These are phyloP conservation scores for Suillus hirtellus DNA, from an alignment of 768 basidiomycete species.

Conservation along the genomic window DNA sequence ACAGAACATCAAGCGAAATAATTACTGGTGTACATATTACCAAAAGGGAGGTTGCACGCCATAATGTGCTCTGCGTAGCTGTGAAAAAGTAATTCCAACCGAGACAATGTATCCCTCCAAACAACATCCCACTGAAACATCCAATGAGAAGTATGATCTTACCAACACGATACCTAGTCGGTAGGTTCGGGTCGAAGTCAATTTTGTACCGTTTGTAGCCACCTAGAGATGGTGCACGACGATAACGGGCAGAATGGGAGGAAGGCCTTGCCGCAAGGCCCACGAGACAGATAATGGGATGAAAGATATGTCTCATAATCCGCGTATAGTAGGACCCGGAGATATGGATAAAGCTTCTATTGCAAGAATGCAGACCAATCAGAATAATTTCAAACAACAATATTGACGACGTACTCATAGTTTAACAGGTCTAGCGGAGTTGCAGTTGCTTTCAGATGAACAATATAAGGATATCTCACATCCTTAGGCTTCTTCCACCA, in stretches of 20 bases:
- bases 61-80: constrained; percentile 18
- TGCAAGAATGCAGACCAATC: neutral
- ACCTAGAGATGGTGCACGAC: constrained; percentile 3
- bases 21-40: constrained; percentile 4
- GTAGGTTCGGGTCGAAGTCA: too few relatives aligned
- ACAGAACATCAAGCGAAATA: neutral
- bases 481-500: constrained; percentile 40
- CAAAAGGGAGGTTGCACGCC: constrained; percentile 20
- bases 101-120: constrained; percentile 30
- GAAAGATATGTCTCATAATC: rapidly evolving
- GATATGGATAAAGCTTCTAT: too few relatives aligned
- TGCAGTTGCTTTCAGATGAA: neutral
- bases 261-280: neutral
- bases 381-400: neutral
- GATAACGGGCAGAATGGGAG: neutral
- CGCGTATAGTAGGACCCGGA: neutral
- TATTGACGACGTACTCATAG: neutral
- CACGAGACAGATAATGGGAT: neutral
- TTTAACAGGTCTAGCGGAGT: rapidly evolving
- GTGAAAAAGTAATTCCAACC: constrained; percentile 26
- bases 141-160: neutral
- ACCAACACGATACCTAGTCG: neutral
- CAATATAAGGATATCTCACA: constrained; percentile 15
- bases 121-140: constrained; percentile 16
- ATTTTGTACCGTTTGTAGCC: too few relatives aligned